Base-by-base conservation (phyloP, 2,329 filamentous ascomycete genomes). In the Didymellaceae sp. region DNA sequence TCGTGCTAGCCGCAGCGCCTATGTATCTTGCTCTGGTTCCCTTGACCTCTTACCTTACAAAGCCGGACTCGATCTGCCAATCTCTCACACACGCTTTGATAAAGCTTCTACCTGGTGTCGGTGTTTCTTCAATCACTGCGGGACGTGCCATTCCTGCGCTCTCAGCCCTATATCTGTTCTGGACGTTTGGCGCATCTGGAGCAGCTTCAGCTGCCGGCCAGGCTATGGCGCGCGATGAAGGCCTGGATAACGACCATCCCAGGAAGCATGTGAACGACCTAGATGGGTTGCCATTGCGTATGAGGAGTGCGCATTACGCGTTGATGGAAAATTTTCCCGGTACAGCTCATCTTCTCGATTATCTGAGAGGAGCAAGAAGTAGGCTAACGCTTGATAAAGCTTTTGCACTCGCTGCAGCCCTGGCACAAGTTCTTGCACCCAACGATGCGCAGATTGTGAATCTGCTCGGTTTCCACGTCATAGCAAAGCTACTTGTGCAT, bases 271-370 rank as follows among this genome's bases (percentile, higher is more conserved):
- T 59, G 2, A 34, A 54, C 9, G 14, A 39, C 3, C 34, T 63
- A 5, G 38, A 56, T 0, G 61, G 61, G 0, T n/a, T 63, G 10
- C 61, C 61, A 1, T 41, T 63, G n/a, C 49, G 61, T 10, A 10
- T 63, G 17, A 49, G 57, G 13, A 63, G 61, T 24, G 59, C 61
- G 11, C 61, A 63, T 33, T 61, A 62, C 42, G 59, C 59, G 24
- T 20, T 63, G 3, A 52, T 63, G 57, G 61, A 63, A 32, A 63
- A 62, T 31, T 63, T 63, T n/a, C 61, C 59, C 5, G 60, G 57
- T 61, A 39, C n/a, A 17, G 17, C 4, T 11, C 2, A 6, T 25
- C 11, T 13, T 35, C 21, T 18, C 5, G 13, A 10, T 13, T 6
- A 14, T 7, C n/a, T 20, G 4, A 17, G 4, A 16, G 3, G 4